Percentiles rank a stretch among this genome's conserved stretches.
phyloP scores from a whole-genome alignment of 2,329 filamentous ascomycete genomes.

The Diaporthe citriasiana region DNA sequence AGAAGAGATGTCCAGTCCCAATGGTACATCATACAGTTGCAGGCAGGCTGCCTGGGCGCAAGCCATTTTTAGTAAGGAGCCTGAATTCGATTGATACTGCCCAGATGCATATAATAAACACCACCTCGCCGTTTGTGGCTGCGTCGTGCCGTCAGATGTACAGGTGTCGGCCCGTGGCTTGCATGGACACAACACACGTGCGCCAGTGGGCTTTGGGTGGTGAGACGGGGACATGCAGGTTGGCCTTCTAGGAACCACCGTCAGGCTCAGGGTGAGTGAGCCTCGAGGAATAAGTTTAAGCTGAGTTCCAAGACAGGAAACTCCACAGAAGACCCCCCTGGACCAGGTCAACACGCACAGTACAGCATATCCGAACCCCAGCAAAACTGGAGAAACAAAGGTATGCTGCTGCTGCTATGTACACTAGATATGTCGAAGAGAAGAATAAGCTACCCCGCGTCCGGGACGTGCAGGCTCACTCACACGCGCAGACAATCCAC shows the following conservation, averaged over 20 bases:
- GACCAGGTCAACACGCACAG: background rate
- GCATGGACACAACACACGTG: constrained; percentile 22
- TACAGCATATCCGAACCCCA: no score
- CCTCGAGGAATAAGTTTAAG: background rate
- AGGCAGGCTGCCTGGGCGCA: background rate
- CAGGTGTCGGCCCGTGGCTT: constrained; percentile 15
- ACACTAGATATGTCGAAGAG: background rate
- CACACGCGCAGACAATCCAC: constrained; percentile 3
- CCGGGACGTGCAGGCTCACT: constrained; percentile 3
- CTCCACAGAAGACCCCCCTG: background rate
- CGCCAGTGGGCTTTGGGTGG: background rate
- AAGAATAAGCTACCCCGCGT: constrained; percentile 16
- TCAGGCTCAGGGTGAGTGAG: background rate
- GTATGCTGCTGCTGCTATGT: background rate
- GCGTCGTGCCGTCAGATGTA: constrained; percentile 19
- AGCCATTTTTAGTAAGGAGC: background rate
- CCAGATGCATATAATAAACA: background rate
- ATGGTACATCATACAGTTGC: background rate
- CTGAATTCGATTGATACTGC: background rate
- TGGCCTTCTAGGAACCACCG: background rate
- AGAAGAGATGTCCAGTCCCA: background rate
- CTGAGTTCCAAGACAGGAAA: background rate
- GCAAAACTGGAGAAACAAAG: no score
- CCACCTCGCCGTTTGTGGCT: background rate
- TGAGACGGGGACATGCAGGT: background rate